Evolutionary conservation across 2,329 filamentous ascomycete genomes (phyloP).

Genomic region (Aspergillus sp.): DNA sequence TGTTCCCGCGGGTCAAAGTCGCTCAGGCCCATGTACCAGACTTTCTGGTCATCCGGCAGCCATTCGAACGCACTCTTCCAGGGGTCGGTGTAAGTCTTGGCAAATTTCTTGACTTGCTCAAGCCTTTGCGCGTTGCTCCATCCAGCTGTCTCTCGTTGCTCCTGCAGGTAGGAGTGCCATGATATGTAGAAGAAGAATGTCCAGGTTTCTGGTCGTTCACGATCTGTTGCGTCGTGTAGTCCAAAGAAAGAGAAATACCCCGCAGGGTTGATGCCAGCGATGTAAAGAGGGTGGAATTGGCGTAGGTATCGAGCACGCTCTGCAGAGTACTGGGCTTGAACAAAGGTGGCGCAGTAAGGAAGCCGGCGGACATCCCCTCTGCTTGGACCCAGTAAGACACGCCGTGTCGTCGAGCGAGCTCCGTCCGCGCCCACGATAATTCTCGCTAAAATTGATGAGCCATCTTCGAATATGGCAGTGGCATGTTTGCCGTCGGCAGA

Average conservation of each 20-base stretch:
- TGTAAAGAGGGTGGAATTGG: slow-evolving; percentile 48
- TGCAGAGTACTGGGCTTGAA: slow-evolving; percentile 44
- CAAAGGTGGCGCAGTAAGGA: slow-evolving; percentile 49
- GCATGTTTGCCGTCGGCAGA: slow-evolving; percentile 17
- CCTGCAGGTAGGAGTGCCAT: slow-evolving; percentile 41
- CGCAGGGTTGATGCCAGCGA: slow-evolving; percentile 46
- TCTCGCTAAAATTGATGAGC: slow-evolving; percentile 17
- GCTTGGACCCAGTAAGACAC: slow-evolving; percentile 33
- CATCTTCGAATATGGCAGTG: slow-evolving; percentile 23
- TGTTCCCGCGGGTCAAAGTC: slow-evolving; percentile 19
- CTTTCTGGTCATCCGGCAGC: slow-evolving; percentile 22
- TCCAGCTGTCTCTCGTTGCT: slow-evolving; percentile 33
- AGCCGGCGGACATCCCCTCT: slow-evolving; percentile 39
- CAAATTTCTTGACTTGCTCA: slow-evolving; percentile 43
- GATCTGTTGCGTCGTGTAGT: slow-evolving; percentile 30
- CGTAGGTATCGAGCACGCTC: slow-evolving; percentile 48
- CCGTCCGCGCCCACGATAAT: slow-evolving; percentile 31
- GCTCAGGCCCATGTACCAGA: slow-evolving; percentile 20
- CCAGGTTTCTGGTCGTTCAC: slow-evolving; percentile 31
- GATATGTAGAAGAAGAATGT: slow-evolving; percentile 52
- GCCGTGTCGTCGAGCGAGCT: slow-evolving; percentile 25
- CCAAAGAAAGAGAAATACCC: slow-evolving; percentile 50
- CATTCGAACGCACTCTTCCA: slow-evolving; percentile 40
- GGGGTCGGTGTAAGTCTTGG: slow-evolving; percentile 45
- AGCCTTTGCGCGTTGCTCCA: slow-evolving; percentile 20